A percentile compares a stretch with the other conserved stretches of the same genome.
phyloP scores from a whole-genome alignment of 768 basidiomycete species.

The Panellus pusillus region DNA sequence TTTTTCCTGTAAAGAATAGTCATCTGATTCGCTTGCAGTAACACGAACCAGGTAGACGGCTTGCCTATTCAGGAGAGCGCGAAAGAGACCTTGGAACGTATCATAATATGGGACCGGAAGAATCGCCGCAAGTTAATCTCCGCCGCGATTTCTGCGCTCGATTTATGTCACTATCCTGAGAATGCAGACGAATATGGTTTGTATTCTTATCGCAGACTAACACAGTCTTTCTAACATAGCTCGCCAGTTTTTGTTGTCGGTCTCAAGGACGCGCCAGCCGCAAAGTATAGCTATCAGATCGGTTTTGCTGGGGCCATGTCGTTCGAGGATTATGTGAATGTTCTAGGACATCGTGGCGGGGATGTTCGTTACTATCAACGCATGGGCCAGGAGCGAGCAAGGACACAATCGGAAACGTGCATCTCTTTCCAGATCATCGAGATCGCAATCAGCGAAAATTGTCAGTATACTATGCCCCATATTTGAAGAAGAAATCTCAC shows the following conservation, averaged over 20 bases:
- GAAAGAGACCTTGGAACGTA: constrained; percentile 16
- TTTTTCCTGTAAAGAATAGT: background rate
- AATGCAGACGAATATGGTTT: constrained; percentile 21
- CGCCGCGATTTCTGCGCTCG: constrained; percentile 21
- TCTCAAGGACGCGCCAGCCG: constrained; percentile 18
- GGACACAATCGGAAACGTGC: constrained; percentile 11
- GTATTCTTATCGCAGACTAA: background rate
- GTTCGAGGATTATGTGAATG: constrained; percentile 14
- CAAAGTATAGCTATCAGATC: constrained; percentile 15
- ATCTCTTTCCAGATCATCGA: constrained; percentile 23
- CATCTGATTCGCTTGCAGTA: constrained; percentile 8
- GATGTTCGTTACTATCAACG: constrained; percentile 17
- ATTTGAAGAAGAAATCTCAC: background rate
- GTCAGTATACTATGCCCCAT: constrained; percentile 1
- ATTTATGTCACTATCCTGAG: constrained; percentile 20
- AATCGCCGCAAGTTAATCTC: constrained; percentile 17
- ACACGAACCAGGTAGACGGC: constrained; percentile 7
- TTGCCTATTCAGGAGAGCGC: constrained; percentile 3
- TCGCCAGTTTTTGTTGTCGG: constrained; percentile 14
- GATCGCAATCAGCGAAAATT: constrained; percentile 7
- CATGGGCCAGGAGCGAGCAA: constrained; percentile 20
- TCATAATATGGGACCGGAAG: constrained; percentile 22
- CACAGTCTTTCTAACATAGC: constrained; percentile 2
- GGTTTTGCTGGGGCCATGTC: constrained; percentile 7
- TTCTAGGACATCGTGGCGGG: constrained; percentile 5